phyloP scores from a whole-genome alignment of 2,329 filamentous ascomycete species.

The Aspergillus latus region DNA sequence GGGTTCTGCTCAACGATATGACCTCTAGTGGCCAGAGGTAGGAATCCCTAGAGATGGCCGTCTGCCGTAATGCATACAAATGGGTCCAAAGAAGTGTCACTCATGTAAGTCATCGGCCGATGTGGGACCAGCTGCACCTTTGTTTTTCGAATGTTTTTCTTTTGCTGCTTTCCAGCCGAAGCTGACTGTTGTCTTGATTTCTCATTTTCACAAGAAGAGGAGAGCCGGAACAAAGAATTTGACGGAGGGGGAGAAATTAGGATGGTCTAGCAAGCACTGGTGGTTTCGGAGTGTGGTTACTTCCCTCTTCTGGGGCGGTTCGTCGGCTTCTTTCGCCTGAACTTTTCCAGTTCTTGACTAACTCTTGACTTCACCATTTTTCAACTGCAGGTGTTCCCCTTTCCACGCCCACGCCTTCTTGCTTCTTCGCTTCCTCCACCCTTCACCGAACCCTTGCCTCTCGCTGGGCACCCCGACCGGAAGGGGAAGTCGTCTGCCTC shows the following conservation, averaged over 20 bases:
- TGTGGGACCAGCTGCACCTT: conserved; percentile 2
- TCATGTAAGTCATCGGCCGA: background rate
- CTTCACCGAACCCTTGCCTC: background rate
- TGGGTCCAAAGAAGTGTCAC: background rate
- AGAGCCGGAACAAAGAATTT: background rate
- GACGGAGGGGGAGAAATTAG: background rate
- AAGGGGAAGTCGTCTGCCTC: background rate
- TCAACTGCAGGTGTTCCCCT: background rate
- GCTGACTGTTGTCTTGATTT: background rate
- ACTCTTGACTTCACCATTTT: conserved; percentile 18
- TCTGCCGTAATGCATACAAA: too few species aligned
- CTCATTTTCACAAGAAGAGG: background rate
- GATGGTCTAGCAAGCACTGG: conserved; percentile 1
- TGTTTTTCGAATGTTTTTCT: background rate
- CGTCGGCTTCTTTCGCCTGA: conserved; percentile 8
- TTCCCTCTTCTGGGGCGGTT: background rate
- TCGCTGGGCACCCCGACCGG: background rate
- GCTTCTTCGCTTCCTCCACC: background rate
- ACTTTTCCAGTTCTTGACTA: background rate
- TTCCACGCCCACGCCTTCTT: background rate
- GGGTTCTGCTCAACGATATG: too few species aligned
- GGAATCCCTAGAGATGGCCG: too few species aligned
- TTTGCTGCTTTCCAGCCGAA: background rate
- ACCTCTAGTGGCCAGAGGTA: too few species aligned
- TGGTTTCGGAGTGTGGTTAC: conserved; percentile 1